These are phyloP conservation scores for Lycium barbarum DNA, from an alignment of 257 asterid species.

Conservation along the genomic window DNA sequence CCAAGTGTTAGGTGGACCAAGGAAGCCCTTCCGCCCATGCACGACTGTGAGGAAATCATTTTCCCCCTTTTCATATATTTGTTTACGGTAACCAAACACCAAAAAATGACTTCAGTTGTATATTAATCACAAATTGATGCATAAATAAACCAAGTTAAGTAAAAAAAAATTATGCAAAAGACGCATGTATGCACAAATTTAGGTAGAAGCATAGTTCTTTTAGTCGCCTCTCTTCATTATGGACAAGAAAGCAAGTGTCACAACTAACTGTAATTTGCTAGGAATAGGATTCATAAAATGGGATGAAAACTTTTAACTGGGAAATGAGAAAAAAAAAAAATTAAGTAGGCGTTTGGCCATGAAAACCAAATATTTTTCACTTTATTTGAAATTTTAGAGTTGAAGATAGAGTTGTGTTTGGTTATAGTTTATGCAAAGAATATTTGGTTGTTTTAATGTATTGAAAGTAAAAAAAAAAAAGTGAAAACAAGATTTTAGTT, in stretches of 20 bases:
- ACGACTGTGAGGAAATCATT: neutral
- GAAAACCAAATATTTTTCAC: too few species aligned
- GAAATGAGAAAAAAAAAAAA: too few species aligned
- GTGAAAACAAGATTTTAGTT: too few species aligned
- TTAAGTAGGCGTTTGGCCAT: too few species aligned
- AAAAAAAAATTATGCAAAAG: neutral
- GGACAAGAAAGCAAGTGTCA: neutral
- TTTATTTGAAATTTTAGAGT: too few species aligned
- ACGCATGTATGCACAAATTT: neutral
- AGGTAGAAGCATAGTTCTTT: neutral
- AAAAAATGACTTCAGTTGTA: neutral
- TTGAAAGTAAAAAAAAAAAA: too few species aligned
- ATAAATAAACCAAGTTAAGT: neutral
- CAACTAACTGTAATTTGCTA: too few species aligned
- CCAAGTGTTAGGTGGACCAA: neutral
- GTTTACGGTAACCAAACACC: neutral
- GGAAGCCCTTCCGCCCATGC: neutral
- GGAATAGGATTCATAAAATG: too few species aligned
- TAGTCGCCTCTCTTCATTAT: neutral
- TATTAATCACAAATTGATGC: neutral
- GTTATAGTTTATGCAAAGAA: too few species aligned
- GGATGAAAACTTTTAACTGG: too few species aligned
- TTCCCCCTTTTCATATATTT: neutral
- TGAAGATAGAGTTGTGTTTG: too few species aligned
- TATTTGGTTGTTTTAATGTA: too few species aligned